Conservation (phyloP, 352 stramenopile genomes). For the Pythium phragmitis region DNA sequence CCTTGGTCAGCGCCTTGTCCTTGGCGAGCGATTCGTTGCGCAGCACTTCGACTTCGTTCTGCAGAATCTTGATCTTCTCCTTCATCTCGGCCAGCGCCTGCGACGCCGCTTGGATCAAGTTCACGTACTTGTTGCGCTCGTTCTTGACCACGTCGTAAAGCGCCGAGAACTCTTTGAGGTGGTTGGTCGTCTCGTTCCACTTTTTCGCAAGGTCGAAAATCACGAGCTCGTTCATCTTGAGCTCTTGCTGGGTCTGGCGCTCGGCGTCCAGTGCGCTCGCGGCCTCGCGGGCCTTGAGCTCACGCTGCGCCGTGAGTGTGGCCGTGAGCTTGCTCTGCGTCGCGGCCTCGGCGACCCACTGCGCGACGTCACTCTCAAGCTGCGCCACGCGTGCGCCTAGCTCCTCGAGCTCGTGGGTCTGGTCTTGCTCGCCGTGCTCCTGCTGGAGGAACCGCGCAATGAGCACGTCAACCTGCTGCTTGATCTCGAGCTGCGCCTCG, state of each 20-base stretch:
- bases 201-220: slow-evolving; percentile 94
- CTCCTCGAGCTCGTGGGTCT: slow-evolving; percentile 61
- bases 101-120: slow-evolving; percentile 89
- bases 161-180: slow-evolving; percentile 91
- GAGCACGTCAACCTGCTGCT: slow-evolving; percentile 90
- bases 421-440: slow-evolving; percentile 77
- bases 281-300: slow-evolving; percentile 90
- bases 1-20: slow-evolving; percentile 91
- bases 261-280: slow-evolving; percentile 72
- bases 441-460: slow-evolving; percentile 88
- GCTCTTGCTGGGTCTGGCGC: slow-evolving; percentile 84
- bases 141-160: slow-evolving; percentile 96
- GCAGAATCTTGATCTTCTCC: slow-evolving; percentile 95
- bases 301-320: slow-evolving; percentile 87
- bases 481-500: slow-evolving; percentile 72
- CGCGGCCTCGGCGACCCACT: slow-evolving; percentile 87
- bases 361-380: slow-evolving; percentile 79
- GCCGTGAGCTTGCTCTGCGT: slow-evolving; percentile 89
- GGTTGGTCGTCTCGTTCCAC: slow-evolving; percentile 92
- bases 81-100: slow-evolving; percentile 95
- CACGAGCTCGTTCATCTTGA: slow-evolving; percentile 93
- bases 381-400: slow-evolving; percentile 60
- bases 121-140: slow-evolving; percentile 96
- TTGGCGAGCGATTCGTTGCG: slow-evolving; percentile 92
- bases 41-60: slow-evolving; percentile 94